phyloP scores from a whole-genome alignment of 2,329 filamentous ascomycete species.

The Penicillium hordei region DNA sequence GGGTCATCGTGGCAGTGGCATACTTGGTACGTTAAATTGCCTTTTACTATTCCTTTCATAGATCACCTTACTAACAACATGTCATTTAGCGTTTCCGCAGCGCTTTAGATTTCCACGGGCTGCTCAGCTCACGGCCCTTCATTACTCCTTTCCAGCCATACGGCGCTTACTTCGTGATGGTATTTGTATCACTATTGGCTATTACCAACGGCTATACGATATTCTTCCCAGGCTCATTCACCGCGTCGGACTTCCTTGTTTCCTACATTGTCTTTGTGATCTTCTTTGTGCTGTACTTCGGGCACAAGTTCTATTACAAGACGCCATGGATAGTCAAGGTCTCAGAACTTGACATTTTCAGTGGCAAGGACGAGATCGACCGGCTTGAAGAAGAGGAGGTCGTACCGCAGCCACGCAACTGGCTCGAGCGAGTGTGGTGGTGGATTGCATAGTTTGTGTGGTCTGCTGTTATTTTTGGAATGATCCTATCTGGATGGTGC shows the following conservation, averaged over 20 bases:
- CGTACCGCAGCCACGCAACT: conserved; percentile 43
- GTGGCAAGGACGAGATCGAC: conserved; percentile 49
- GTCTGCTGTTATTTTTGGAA: not conserved
- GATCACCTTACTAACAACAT: not conserved
- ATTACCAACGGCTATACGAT: conserved; percentile 59
- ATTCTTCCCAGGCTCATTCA: conserved; percentile 51
- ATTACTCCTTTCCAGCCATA: conserved; percentile 54
- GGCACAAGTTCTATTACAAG: conserved; percentile 37
- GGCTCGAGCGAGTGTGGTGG: conserved; percentile 47
- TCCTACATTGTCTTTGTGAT: conserved; percentile 57
- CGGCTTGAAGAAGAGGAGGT: conserved; percentile 44
- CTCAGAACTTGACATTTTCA: conserved; percentile 47
- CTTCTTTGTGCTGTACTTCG: conserved; percentile 45
- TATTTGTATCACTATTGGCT: conserved; percentile 51
- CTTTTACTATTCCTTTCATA: conserved; percentile 38
- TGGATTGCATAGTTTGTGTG: conserved; percentile 42
- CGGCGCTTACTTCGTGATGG: conserved; percentile 51
- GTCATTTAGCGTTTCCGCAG: conserved; percentile 53
- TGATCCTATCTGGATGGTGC: not conserved
- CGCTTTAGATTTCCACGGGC: conserved; percentile 51
- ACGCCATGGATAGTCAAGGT: conserved; percentile 35
- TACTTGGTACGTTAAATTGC: conserved; percentile 41
- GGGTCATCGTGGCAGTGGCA: conserved; percentile 45
- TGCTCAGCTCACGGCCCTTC: conserved; percentile 51
- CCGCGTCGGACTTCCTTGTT: conserved; percentile 52